Conservation (phyloP, 495 filamentous ascomycete genomes). For the Hyaloscypha bicolor region DNA sequence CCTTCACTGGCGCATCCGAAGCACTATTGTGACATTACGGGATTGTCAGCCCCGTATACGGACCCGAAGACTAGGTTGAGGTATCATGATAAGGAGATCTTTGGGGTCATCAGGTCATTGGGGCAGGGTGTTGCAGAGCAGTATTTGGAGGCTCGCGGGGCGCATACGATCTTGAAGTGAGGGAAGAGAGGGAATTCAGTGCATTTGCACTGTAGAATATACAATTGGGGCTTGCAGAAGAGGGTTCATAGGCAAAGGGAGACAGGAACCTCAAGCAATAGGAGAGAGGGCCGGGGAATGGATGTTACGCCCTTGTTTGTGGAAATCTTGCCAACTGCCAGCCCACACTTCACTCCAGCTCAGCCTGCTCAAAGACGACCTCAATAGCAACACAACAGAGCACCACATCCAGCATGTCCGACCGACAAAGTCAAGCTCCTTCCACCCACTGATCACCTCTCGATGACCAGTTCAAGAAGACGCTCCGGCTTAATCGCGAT, state of each 20-base stretch:
- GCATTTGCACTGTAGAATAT: neutral
- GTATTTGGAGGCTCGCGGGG: conserved; percentile 86
- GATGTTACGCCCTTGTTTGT: neutral
- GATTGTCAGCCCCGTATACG: conserved; percentile 81
- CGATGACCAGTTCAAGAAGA: conserved; percentile 72
- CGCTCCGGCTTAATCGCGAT: conserved; percentile 98
- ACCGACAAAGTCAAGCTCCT: conserved; percentile 89
- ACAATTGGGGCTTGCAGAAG: neutral
- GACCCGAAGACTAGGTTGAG: conserved; percentile 91
- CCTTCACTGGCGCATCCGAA: conserved; percentile 77
- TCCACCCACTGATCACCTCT: conserved; percentile 80
- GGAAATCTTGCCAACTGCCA: neutral
- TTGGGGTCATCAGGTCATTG: conserved; percentile 73
- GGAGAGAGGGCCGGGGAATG: neutral
- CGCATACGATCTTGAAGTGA: conserved; percentile 89
- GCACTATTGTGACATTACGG: conserved; percentile 94
- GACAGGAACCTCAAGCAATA: too few species aligned
- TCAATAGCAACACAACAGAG: neutral
- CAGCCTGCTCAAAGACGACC: neutral
- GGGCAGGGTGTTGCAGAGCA: conserved; percentile 79
- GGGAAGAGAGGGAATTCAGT: neutral
- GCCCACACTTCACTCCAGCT: neutral
- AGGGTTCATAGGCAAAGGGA: neutral
- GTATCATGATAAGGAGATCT: conserved; percentile 90
- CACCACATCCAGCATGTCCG: conserved; percentile 48